phyloP scores from a whole-genome alignment of 2,329 filamentous ascomycete species.

The Xylariaceae sp. region DNA sequence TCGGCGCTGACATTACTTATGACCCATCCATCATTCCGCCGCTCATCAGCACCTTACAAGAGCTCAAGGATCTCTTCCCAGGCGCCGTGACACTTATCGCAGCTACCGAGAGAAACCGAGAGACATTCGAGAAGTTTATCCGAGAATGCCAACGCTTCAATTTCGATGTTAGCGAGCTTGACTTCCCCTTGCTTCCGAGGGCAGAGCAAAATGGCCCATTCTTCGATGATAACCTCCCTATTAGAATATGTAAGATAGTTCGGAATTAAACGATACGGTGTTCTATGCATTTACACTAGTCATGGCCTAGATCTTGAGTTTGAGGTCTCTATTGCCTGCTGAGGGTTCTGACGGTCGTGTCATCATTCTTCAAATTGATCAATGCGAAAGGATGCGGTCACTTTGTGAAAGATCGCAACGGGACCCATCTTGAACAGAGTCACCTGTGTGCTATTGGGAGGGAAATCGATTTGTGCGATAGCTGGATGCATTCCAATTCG shows the following conservation, averaged over 20 bases:
- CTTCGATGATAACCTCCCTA: conserved; percentile 58
- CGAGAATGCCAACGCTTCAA: conserved; percentile 51
- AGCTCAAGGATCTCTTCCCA: conserved; percentile 58
- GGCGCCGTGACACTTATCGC: conserved; percentile 61
- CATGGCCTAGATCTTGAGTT: too few relatives aligned
- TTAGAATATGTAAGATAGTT: conserved; percentile 51
- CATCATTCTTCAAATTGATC: too few relatives aligned
- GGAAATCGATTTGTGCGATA: too few relatives aligned
- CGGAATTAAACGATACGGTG: too few relatives aligned
- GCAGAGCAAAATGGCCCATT: conserved; percentile 59
- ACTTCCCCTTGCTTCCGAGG: conserved; percentile 39
- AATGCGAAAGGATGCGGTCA: too few relatives aligned
- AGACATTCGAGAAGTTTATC: conserved; percentile 66
- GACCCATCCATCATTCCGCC: conserved; percentile 62
- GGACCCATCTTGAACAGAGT: too few relatives aligned
- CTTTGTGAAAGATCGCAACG: too few relatives aligned
- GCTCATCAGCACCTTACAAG: conserved; percentile 62
- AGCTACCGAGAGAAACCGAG: conserved; percentile 67
- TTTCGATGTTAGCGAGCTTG: conserved; percentile 42
- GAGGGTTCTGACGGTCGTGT: too few relatives aligned
- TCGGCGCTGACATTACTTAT: conserved; percentile 79
- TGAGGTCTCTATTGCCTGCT: too few relatives aligned
- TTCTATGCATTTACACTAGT: too few relatives aligned
- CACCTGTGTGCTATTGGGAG: too few relatives aligned
- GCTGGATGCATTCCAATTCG: too few relatives aligned